A percentile compares a stretch with the other conserved stretches of the same genome.
phyloP scores from a whole-genome alignment of 768 basidiomycete species.

The Rhodotorula babjevae region DNA sequence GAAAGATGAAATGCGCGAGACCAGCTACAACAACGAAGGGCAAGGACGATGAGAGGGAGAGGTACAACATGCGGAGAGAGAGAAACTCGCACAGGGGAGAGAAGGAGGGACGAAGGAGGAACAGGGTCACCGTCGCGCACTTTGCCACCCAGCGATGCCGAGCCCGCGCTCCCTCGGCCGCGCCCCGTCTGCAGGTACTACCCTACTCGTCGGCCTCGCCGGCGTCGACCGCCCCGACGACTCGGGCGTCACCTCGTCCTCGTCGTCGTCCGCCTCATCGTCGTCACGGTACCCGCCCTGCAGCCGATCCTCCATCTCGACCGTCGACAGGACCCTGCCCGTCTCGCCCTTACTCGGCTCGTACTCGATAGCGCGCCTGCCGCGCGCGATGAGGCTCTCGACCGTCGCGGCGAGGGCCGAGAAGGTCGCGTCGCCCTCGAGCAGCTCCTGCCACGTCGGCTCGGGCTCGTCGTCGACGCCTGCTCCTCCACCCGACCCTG shows the following conservation, averaged over 20 bases:
- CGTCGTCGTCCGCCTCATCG: slow-evolving; percentile 40
- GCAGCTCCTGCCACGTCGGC: slow-evolving; percentile 52
- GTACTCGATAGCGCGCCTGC: slow-evolving; percentile 48
- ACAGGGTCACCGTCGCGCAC: neutral
- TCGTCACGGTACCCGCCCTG: slow-evolving; percentile 47
- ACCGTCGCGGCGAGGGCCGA: slow-evolving; percentile 61
- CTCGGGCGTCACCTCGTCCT: slow-evolving; percentile 14
- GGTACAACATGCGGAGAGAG: too few species aligned
- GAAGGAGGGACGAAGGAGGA: neutral
- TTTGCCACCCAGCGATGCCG: neutral
- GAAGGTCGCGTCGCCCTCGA: slow-evolving; percentile 52
- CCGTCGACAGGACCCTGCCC: slow-evolving; percentile 66
- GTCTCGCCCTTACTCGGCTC: slow-evolving; percentile 45
- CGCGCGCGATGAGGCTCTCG: slow-evolving; percentile 57
- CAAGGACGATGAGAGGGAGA: neutral
- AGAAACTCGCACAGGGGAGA: neutral
- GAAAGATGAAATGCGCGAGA: neutral
- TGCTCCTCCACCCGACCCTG: neutral
- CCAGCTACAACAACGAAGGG: neutral
- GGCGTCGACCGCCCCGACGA: neutral
- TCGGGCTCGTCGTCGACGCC: slow-evolving; percentile 44
- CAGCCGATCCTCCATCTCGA: slow-evolving; percentile 57
- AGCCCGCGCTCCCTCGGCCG: neutral
- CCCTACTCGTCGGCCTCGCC: neutral
- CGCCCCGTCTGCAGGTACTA: too few species aligned